Conservation (phyloP, 2,329 filamentous ascomycete genomes). For the Leptographium radiaticola region DNA sequence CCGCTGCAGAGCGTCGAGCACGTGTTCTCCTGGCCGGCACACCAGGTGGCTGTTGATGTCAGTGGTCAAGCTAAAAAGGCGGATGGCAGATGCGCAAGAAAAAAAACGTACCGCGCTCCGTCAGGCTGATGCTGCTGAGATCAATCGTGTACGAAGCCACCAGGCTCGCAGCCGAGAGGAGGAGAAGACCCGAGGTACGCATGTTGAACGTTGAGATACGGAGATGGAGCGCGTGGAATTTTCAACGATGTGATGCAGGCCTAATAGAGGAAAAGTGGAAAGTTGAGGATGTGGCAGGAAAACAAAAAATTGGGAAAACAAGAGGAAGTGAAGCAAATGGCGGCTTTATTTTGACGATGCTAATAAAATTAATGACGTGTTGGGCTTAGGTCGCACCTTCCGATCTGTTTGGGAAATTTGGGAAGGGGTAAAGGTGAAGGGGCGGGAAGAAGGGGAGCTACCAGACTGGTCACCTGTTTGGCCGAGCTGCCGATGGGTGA, state of each 20-base stretch:
- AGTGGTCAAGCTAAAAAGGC: constrained; percentile 8
- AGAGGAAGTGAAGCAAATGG: not conserved
- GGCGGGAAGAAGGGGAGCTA: not conserved
- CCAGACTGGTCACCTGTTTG: not conserved
- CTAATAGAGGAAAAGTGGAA: not conserved
- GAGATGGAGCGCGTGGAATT: not conserved
- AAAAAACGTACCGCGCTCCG: constrained; percentile 24
- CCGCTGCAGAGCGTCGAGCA: constrained; percentile 34
- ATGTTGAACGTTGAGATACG: constrained; percentile 18
- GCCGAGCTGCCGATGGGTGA: not conserved
- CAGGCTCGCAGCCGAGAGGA: constrained; percentile 28
- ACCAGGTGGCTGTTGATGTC: constrained; percentile 34
- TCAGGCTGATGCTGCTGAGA: constrained; percentile 20
- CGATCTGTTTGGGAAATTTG: not conserved
- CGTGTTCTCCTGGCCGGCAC: constrained; percentile 34
- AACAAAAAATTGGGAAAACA: not conserved
- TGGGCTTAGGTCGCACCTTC: not conserved
- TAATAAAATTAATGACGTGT: not conserved
- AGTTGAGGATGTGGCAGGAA: not conserved
- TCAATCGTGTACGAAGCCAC: constrained; percentile 34
- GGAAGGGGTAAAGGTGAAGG: not conserved
- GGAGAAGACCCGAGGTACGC: constrained; percentile 27
- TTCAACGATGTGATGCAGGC: not conserved
- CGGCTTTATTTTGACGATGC: not conserved
- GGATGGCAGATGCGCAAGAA: not conserved